These are phyloP conservation scores for Trypanosomatidae sp. DNA, from an alignment of 208 protist species.

Conservation along the genomic window DNA sequence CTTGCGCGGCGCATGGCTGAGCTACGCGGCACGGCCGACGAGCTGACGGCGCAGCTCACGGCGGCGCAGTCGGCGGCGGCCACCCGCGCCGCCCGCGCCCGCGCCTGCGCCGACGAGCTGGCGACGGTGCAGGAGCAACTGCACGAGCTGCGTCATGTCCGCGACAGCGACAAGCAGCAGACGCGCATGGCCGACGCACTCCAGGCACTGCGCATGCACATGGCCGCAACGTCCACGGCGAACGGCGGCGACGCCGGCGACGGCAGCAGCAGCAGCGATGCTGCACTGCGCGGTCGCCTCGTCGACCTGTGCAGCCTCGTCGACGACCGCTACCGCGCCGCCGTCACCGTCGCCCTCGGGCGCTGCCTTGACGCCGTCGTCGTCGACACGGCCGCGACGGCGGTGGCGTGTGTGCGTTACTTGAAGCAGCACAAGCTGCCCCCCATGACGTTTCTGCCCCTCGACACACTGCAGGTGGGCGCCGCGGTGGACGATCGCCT, in stretches of 20 bases:
- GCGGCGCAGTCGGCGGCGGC: constrained; percentile 18
- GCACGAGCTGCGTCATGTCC: constrained; percentile 69
- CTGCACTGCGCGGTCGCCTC: constrained; percentile 83
- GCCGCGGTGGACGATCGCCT: constrained; percentile 86
- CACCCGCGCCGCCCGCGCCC: constrained; percentile 36
- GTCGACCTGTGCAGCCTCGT: constrained; percentile 90
- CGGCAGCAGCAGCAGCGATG: no score
- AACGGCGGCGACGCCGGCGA: no score
- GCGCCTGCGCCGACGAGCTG: constrained; percentile 65
- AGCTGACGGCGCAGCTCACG: constrained; percentile 24
- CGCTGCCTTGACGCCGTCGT: constrained; percentile 95
- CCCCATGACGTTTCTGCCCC: constrained; percentile 93
- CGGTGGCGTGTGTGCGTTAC: constrained; percentile 92
- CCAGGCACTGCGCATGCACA: constrained; percentile 82
- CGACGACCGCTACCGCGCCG: constrained; percentile 85
- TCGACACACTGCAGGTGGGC: constrained; percentile 85
- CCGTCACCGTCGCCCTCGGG: constrained; percentile 94
- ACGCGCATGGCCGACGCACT: constrained; percentile 70
- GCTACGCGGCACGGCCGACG: constrained; percentile 12
- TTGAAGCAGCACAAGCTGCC: constrained; percentile 91
- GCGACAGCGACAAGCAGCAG: constrained; percentile 70
- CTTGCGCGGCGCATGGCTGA: constrained; percentile 41
- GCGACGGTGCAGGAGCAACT: constrained; percentile 82
- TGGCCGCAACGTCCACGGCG: no score
- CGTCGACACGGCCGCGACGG: constrained; percentile 88